Evolutionary conservation across 2,329 filamentous ascomycete species (phyloP), one percentile per base, ranked within the genome.

Genomic region (Aspergillus terreus): DNA sequence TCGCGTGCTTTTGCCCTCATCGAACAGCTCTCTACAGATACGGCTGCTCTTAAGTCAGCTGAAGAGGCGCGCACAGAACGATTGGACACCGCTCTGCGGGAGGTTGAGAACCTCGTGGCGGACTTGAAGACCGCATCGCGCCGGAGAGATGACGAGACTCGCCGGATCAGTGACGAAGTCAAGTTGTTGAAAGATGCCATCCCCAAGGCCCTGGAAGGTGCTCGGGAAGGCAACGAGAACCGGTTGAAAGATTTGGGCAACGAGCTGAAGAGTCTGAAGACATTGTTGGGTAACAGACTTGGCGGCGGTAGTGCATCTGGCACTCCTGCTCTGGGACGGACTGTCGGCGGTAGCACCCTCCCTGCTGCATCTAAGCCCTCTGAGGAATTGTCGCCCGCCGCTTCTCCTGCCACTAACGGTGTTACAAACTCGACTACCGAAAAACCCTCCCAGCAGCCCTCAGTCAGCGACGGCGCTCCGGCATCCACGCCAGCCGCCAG

Each of bases 231-330:
- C 49, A 90, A 88, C 23, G 92, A 97, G 66, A 82, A 78, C 58
- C 82, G 91, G 45, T 76, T 99, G 52, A 87, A 85, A 70, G 94
- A 97, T 63, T 82, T 99, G 59, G 88, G 89, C 59, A 82, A 80
- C 6, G 94, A 99, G 72, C 79, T 99, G 63, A 90, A 88, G 77
- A 96, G 92, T 68, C 76, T 99, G 63, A 97, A 96, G 80, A 88
- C 89, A 2, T 78, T 99, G 48, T 83, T 99, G 46, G 78, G 78
- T 32, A 87, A 85, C 68, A 75, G 84, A 41, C 78, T 86, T 42
- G 74, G 76, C 56, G 68, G 63, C 51, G 58, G 63, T 50, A 60
- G 65, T 33, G 63, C 63, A 49, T 54, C 66, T 50, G 58, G 61
- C 52, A 49, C 67, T 46, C 67, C 72, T 42, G 58, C 61, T 10